Evolutionary conservation across 139 green algal genomes (phyloP).

Genomic region (Chlorella sp.): DNA sequence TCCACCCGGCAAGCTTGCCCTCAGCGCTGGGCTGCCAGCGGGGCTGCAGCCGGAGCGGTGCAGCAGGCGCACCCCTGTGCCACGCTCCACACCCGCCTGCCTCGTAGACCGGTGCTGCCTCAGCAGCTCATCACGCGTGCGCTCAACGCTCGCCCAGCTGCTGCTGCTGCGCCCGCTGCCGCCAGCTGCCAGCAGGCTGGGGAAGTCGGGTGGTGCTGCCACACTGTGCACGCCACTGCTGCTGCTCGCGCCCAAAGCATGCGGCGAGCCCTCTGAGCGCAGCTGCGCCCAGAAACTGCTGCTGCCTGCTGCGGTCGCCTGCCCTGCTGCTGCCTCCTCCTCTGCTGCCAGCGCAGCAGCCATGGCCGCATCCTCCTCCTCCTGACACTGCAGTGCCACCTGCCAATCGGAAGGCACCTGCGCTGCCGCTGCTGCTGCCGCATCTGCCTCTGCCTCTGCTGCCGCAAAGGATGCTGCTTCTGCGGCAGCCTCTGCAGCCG

Average conservation of each 20-base stretch:
- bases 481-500: background rate
- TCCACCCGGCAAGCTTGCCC: background rate
- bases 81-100: background rate
- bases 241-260: background rate
- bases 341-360: background rate
- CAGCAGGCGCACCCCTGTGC: background rate
- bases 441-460: background rate
- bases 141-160: background rate
- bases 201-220: background rate
- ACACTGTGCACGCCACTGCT: background rate
- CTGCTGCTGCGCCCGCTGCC: background rate
- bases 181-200: background rate
- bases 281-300: constrained; percentile 10
- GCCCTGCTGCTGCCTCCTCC: background rate
- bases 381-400: background rate
- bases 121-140: background rate
- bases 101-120: background rate
- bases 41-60: background rate
- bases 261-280: background rate
- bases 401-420: background rate
- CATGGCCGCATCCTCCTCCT: constrained; percentile 8
- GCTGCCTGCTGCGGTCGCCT: background rate
- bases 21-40: background rate
- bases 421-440: background rate
- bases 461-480: background rate